These are phyloP conservation scores for Phylloporus sp. DNA, from an alignment of 768 basidiomycete genomes.

Conservation along the genomic window DNA sequence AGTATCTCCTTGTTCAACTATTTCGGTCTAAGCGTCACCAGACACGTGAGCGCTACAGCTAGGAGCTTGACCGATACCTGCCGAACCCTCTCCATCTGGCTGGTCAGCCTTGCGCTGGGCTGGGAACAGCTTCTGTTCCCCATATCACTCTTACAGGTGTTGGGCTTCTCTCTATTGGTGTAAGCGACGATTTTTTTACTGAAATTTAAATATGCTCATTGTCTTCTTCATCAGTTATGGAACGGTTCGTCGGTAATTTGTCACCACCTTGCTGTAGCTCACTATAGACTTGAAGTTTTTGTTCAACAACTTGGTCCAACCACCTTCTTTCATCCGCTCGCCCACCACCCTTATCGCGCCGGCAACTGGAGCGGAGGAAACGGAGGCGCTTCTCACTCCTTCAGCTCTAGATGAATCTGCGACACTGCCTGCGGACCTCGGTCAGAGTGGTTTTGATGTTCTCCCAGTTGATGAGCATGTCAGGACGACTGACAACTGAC, in stretches of 20 bases:
- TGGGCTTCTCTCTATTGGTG: constrained; percentile 86
- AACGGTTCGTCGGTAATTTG: constrained; percentile 48
- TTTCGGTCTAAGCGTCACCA: constrained; percentile 89
- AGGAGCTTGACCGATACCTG: constrained; percentile 92
- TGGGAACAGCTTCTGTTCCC: constrained; percentile 88
- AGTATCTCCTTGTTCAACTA: constrained; percentile 83
- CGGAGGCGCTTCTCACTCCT: constrained; percentile 42
- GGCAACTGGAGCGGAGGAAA: constrained; percentile 50
- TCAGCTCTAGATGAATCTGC: constrained; percentile 71
- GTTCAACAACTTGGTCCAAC: constrained; percentile 77
- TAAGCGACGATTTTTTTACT: constrained; percentile 41
- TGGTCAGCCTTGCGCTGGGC: constrained; percentile 80
- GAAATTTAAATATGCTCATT: constrained; percentile 7
- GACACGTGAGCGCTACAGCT: constrained; percentile 88
- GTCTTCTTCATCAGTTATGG: constrained; percentile 56
- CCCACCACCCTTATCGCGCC: constrained; percentile 28
- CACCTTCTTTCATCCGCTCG: constrained; percentile 57
- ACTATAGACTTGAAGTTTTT: constrained; percentile 52
- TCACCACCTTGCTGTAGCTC: constrained; percentile 3
- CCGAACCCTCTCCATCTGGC: constrained; percentile 94
- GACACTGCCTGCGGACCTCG: constrained; percentile 73
- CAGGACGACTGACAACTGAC: constrained; percentile 15
- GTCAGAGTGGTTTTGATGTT: constrained; percentile 81
- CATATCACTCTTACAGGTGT: constrained; percentile 73
- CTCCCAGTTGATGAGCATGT: constrained; percentile 46